Conservation (phyloP, 225 moss, liverwort and hornwort species). For the Takakia lepidozioides region DNA sequence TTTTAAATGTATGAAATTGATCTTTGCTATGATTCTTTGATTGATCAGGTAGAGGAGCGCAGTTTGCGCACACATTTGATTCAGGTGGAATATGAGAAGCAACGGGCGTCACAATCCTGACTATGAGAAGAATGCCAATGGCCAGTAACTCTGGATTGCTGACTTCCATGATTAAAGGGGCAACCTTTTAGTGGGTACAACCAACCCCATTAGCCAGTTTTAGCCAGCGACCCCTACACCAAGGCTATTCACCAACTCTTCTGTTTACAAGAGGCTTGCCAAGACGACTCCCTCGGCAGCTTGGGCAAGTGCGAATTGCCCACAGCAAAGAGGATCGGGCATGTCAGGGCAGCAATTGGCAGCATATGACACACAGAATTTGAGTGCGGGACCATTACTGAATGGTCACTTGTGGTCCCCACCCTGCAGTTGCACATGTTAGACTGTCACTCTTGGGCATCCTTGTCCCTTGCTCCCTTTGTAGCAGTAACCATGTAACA, state of each 20-base stretch:
- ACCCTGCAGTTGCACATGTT: constrained; percentile 26
- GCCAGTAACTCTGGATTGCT: constrained; percentile 26
- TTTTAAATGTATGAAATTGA: no score
- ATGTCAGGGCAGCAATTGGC: neutral
- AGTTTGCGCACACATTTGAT: constrained; percentile 87
- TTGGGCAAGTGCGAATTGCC: constrained; percentile 25
- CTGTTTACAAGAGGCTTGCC: neutral
- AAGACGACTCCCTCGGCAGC: constrained; percentile 12
- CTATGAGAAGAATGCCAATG: constrained; percentile 25
- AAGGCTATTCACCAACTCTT: constrained; percentile 5
- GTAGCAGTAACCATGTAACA: constrained; percentile 69
- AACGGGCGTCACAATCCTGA: constrained; percentile 29
- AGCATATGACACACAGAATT: neutral
- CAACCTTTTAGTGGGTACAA: no score
- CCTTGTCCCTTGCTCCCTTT: no score
- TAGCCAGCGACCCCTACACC: constrained; percentile 1
- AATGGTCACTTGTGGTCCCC: constrained; percentile 9
- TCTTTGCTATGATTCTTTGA: constrained; percentile 7
- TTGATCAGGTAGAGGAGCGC: constrained; percentile 86
- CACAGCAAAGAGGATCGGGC: constrained; percentile 6
- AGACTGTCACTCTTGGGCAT: constrained; percentile 21
- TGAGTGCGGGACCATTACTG: constrained; percentile 12
- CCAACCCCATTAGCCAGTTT: constrained; percentile 5
- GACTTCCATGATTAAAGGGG: constrained; percentile 21
- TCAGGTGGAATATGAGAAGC: constrained; percentile 81